A percentile compares a stretch with the other conserved stretches of the same genome.
Conservation (phyloP, 1,284 basidiomycete species). For the Leccinum angustisporum region DNA sequence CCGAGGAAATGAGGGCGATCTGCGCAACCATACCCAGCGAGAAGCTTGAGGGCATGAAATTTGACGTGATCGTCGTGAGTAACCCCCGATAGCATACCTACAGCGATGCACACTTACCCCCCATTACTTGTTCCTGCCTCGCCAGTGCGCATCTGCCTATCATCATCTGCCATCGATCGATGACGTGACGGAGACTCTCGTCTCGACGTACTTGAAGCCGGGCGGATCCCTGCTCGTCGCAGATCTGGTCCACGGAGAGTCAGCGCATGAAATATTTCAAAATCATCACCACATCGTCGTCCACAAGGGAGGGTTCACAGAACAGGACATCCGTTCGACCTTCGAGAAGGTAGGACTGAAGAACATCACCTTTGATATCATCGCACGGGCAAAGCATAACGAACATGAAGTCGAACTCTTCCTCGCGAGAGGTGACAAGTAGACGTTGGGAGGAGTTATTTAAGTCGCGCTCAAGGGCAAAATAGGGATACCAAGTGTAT, state of each 20-base stretch:
- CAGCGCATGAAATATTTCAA: constrained; percentile 25
- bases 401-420: constrained; percentile 44
- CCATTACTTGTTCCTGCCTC: background rate
- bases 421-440: constrained; percentile 47
- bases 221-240: constrained; percentile 60
- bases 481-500: constrained; percentile 1
- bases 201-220: constrained; percentile 53
- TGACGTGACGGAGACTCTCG: constrained; percentile 51
- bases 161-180: constrained; percentile 62
- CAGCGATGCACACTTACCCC: background rate
- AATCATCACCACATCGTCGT: constrained; percentile 46
- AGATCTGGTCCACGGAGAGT: constrained; percentile 44
- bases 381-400: constrained; percentile 34
- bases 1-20: constrained; percentile 62
- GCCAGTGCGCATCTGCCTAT: constrained; percentile 66
- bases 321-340: constrained; percentile 43
- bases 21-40: constrained; percentile 42
- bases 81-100: background rate
- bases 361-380: constrained; percentile 40
- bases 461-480: too few species aligned
- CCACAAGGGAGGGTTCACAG: constrained; percentile 51
- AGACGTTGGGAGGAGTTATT: background rate
- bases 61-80: constrained; percentile 62
- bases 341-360: constrained; percentile 51
- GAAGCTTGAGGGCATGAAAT: constrained; percentile 49